These are phyloP conservation scores for Kurtzmaniella quercitrusa DNA, from an alignment of 1,139 yeast genomes.

Conservation along the genomic window DNA sequence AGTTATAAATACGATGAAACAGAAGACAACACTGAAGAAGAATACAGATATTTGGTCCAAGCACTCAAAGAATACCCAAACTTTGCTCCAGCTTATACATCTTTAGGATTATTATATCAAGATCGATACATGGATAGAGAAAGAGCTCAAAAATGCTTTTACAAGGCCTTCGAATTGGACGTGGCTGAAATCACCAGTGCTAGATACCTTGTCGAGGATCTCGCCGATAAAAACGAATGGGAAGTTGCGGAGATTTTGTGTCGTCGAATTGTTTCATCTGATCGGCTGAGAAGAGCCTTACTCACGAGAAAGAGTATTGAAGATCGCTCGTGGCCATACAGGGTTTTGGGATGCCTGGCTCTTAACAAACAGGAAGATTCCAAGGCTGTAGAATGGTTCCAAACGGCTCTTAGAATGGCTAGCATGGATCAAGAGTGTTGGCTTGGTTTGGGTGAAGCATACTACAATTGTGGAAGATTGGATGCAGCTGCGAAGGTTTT, in stretches of 20 bases:
- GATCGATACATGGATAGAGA: constrained; percentile 52
- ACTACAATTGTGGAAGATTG: constrained; percentile 74
- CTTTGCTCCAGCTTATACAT: constrained; percentile 74
- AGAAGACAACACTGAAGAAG: constrained; percentile 19
- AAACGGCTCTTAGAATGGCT: constrained; percentile 71
- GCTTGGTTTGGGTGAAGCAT: constrained; percentile 95
- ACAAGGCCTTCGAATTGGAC: constrained; percentile 86
- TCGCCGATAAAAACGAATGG: constrained; percentile 74
- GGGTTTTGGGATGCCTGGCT: constrained; percentile 78
- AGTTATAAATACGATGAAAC: constrained; percentile 29
- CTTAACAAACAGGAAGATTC: constrained; percentile 71
- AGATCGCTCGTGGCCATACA: constrained; percentile 73
- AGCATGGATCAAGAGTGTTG: constrained; percentile 73
- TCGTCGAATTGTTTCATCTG: constrained; percentile 58
- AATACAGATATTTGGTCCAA: constrained; percentile 53
- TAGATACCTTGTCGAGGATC: constrained; percentile 61
- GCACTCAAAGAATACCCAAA: constrained; percentile 62
- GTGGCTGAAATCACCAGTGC: constrained; percentile 75
- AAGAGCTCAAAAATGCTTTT: constrained; percentile 83
- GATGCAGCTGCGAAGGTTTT: constrained; percentile 88
- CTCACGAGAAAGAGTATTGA: constrained; percentile 19
- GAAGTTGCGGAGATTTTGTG: constrained; percentile 77
- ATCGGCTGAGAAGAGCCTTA: constrained; percentile 50
- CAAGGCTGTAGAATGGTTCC: constrained; percentile 85
- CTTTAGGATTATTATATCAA: constrained; percentile 69